Conservation (phyloP, 2,329 filamentous ascomycete species). For the Didymellaceae sp. region DNA sequence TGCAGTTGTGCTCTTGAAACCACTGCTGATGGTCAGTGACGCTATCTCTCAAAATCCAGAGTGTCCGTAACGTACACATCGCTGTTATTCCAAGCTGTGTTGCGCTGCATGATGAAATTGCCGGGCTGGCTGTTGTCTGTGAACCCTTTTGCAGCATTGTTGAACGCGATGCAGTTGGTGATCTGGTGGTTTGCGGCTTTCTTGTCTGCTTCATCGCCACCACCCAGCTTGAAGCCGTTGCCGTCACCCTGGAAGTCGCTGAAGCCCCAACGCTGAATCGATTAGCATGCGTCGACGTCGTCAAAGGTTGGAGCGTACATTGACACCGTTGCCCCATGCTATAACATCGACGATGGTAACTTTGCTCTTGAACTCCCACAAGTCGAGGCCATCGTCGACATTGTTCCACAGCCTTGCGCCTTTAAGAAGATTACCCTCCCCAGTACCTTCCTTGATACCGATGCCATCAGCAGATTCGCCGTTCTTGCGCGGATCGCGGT, state of each 20-base stretch:
- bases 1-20: conserved; percentile 49
- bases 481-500: conserved; percentile 56
- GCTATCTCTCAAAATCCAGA: too few species aligned
- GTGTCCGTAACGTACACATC: conserved; percentile 36
- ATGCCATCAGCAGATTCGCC: conserved; percentile 60
- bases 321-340: conserved; percentile 57
- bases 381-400: conserved; percentile 58
- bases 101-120: conserved; percentile 49
- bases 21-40: conserved; percentile 15
- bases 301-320: conserved; percentile 22
- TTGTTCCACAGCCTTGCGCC: conserved; percentile 59
- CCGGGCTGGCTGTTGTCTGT: conserved; percentile 57
- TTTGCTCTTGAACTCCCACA: conserved; percentile 53
- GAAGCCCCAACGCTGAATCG: conserved; percentile 50
- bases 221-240: conserved; percentile 58
- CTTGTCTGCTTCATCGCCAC: conserved; percentile 41
- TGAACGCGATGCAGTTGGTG: conserved; percentile 55
- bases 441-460: conserved; percentile 56
- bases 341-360: conserved; percentile 55
- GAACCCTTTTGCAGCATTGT: conserved; percentile 55
- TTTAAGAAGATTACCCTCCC: conserved; percentile 55
- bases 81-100: conserved; percentile 57
- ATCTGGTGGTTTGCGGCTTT: conserved; percentile 53
- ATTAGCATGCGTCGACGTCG: not conserved
- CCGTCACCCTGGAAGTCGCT: conserved; percentile 54